Evolutionary conservation across 192 early-diverging fungal species (phyloP).

Genomic region (Backusella liffmaniae): DNA sequence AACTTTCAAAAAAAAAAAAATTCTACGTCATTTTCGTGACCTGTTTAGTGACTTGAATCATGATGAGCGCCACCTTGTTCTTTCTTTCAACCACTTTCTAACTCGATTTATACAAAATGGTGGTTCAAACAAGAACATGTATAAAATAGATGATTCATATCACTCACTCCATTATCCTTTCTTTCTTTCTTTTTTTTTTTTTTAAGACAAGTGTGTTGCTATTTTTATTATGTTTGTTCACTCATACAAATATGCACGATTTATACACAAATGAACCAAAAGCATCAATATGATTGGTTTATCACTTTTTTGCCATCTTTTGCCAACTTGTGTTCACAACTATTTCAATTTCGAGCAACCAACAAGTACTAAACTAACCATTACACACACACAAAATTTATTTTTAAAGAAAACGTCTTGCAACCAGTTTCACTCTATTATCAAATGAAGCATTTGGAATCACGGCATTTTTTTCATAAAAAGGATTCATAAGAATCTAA

Average conservation of each 20-base stretch:
- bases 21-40: neutral
- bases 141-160: too few relatives aligned
- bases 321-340: neutral
- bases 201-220: too few relatives aligned
- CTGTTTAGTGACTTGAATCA: neutral
- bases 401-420: conserved; percentile 71
- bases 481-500: conserved; percentile 85
- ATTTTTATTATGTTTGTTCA: neutral
- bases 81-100: neutral
- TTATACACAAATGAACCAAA: neutral
- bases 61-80: neutral
- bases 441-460: conserved; percentile 83
- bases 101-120: too few relatives aligned
- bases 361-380: neutral
- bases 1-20: neutral
- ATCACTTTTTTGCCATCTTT: neutral
- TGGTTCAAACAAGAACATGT: too few relatives aligned
- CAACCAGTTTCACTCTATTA: conserved; percentile 68
- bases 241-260: neutral
- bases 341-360: neutral
- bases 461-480: conserved; percentile 80
- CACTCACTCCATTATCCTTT: too few relatives aligned
- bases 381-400: neutral
- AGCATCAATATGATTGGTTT: neutral
- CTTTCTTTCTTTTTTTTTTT: too few relatives aligned